A percentile compares a stretch with the other conserved stretches of the same genome.
These are phyloP conservation scores for Fraxinus sp. DNA, from an alignment of 305 asterid genomes.

Conservation along the genomic window DNA sequence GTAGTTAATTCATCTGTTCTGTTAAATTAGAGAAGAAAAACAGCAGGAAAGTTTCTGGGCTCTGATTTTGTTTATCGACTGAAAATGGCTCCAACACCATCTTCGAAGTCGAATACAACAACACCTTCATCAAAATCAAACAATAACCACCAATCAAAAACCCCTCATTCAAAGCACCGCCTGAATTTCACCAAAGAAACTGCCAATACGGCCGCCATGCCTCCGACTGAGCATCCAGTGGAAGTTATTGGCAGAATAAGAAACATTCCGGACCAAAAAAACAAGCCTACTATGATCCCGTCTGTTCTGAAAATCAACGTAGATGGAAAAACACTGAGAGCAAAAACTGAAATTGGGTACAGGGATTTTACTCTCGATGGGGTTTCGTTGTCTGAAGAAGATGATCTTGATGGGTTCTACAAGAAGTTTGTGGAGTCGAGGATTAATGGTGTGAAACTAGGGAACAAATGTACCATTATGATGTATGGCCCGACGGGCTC, in stretches of 20 bases:
- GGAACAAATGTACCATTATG: conserved; percentile 85
- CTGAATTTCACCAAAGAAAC: conserved; percentile 48
- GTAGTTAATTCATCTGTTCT: background rate
- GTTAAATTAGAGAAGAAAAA: background rate
- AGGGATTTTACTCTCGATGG: conserved; percentile 84
- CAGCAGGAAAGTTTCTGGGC: background rate
- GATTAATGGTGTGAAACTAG: conserved; percentile 70
- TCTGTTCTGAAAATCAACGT: conserved; percentile 56
- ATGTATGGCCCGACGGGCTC: conserved; percentile 99
- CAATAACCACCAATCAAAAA: conserved; percentile 45
- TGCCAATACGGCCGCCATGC: conserved; percentile 24
- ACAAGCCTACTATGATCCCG: conserved; percentile 30
- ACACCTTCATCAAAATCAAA: conserved; percentile 59
- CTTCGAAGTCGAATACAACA: conserved; percentile 46
- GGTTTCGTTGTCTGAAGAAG: conserved; percentile 75
- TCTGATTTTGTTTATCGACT: background rate
- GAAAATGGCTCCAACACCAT: conserved; percentile 67
- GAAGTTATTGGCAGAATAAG: conserved; percentile 86
- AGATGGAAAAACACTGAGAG: conserved; percentile 55
- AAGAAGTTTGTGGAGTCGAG: conserved; percentile 70
- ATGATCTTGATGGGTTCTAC: conserved; percentile 72
- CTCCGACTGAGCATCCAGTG: conserved; percentile 78
- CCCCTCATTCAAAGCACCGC: conserved; percentile 74
- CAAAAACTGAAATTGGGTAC: conserved; percentile 81
- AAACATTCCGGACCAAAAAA: conserved; percentile 60